phyloP scores from a whole-genome alignment of 345 rosid species.

The Ceriops decandra region DNA sequence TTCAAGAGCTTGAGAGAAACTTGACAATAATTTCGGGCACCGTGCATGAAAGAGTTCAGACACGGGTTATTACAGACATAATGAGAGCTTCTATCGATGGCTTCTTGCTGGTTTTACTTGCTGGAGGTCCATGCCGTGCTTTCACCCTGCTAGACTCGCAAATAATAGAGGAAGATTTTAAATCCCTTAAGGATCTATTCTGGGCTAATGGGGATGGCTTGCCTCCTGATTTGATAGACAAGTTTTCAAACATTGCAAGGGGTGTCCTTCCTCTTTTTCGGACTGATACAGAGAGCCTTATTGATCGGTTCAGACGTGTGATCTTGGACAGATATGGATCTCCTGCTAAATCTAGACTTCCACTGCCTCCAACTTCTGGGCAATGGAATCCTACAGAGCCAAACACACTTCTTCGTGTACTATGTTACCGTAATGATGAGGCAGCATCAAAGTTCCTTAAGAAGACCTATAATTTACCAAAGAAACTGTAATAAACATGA shows the following conservation, averaged over 20 bases:
- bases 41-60: slow-evolving; percentile 74
- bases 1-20: slow-evolving; percentile 68
- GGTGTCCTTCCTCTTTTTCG: slow-evolving; percentile 74
- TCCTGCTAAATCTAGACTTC: slow-evolving; percentile 75
- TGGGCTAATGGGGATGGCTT: slow-evolving; percentile 96
- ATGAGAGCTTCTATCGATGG: slow-evolving; percentile 95
- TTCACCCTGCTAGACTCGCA: slow-evolving; percentile 72
- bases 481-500: slow-evolving; percentile 20
- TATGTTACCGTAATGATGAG: slow-evolving; percentile 88
- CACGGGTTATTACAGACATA: slow-evolving; percentile 66
- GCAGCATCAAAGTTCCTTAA: slow-evolving; percentile 75
- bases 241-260: slow-evolving; percentile 58
- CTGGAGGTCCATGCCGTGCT: slow-evolving; percentile 90
- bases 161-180: slow-evolving; percentile 85
- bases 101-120: slow-evolving; percentile 81
- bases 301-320: slow-evolving; percentile 73
- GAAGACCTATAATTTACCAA: slow-evolving; percentile 82
- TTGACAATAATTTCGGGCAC: slow-evolving; percentile 61
- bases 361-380: slow-evolving; percentile 84
- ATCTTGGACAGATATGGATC: slow-evolving; percentile 75
- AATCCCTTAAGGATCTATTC: slow-evolving; percentile 77
- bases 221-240: slow-evolving; percentile 71
- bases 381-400: slow-evolving; percentile 91
- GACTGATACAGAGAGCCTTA: slow-evolving; percentile 72
- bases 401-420: slow-evolving; percentile 73